phyloP scores from a whole-genome alignment of 805 yeast species.

The Maudiozyma saulgeensis region DNA sequence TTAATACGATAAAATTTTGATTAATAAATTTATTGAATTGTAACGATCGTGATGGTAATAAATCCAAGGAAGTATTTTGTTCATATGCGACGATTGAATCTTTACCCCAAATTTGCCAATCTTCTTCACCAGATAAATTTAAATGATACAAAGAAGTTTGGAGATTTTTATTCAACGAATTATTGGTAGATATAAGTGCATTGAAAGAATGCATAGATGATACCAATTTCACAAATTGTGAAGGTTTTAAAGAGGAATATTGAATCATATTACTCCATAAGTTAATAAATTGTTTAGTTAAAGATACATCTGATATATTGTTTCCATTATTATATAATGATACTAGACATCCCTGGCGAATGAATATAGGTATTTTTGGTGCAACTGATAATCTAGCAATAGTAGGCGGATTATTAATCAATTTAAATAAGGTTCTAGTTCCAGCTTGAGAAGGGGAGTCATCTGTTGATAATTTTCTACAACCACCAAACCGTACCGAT shows the following conservation, averaged over 20 bases:
- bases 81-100: conserved; percentile 25
- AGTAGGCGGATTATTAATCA: conserved; percentile 7
- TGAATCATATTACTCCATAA: conserved; percentile 15
- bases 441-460: conserved; percentile 1
- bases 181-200: conserved; percentile 21
- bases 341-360: conserved; percentile 22
- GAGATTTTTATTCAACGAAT: not conserved
- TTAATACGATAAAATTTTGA: conserved; percentile 13
- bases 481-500: too few species aligned
- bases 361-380: conserved; percentile 10
- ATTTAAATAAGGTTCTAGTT: conserved; percentile 1
- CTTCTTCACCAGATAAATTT: conserved; percentile 17
- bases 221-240: conserved; percentile 14
- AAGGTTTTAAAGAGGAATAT: conserved; percentile 13
- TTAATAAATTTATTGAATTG: conserved; percentile 9
- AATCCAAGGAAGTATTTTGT: conserved; percentile 18
- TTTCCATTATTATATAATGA: conserved; percentile 13
- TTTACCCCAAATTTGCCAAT: conserved; percentile 26
- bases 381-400: conserved; percentile 3
- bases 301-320: not conserved
- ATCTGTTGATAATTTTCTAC: not conserved
- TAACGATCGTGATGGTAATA: conserved; percentile 3
- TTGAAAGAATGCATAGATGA: conserved; percentile 11
- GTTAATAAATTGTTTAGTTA: conserved; percentile 16
- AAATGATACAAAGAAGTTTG: conserved; percentile 7